phyloP scores from a whole-genome alignment of 2,329 filamentous ascomycete genomes.

The Penicillium sp. region DNA sequence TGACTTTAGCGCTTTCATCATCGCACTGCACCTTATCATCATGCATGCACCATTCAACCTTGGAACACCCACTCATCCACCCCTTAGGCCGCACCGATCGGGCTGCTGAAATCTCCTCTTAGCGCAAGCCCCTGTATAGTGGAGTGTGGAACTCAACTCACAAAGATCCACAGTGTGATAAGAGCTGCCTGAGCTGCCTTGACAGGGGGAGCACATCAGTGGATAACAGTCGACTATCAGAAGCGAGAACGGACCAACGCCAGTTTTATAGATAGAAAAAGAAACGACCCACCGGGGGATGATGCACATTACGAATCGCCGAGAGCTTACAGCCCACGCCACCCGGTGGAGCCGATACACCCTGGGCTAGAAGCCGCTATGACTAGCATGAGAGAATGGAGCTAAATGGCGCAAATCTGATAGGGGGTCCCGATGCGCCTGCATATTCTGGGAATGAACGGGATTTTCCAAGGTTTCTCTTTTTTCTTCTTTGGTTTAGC shows the following conservation, averaged over 20 bases:
- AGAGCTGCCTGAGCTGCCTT: neutral
- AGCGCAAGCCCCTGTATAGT: neutral
- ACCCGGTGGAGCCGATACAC: conserved; percentile 7
- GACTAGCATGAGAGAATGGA: neutral
- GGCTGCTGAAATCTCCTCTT: neutral
- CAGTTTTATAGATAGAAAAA: conserved; percentile 20
- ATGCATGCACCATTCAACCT: too few species aligned
- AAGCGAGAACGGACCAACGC: conserved; percentile 3
- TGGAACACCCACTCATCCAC: neutral
- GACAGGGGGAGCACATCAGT: neutral
- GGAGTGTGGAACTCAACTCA: neutral
- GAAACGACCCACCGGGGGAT: neutral
- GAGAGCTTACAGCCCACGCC: conserved; percentile 9
- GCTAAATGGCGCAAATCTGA: neutral
- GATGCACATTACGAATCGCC: conserved; percentile 16
- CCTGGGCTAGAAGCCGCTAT: neutral
- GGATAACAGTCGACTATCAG: neutral
- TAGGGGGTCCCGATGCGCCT: neutral
- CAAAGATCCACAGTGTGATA: neutral
- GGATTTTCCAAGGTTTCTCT: too few species aligned
- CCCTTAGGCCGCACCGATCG: conserved; percentile 1
- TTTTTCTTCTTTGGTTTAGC: too few species aligned
- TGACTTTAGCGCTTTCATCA: neutral
- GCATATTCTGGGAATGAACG: too few species aligned
- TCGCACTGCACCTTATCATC: neutral